phyloP scores from a whole-genome alignment of 2,329 filamentous ascomycete species.

The Cladosporium phlei region DNA sequence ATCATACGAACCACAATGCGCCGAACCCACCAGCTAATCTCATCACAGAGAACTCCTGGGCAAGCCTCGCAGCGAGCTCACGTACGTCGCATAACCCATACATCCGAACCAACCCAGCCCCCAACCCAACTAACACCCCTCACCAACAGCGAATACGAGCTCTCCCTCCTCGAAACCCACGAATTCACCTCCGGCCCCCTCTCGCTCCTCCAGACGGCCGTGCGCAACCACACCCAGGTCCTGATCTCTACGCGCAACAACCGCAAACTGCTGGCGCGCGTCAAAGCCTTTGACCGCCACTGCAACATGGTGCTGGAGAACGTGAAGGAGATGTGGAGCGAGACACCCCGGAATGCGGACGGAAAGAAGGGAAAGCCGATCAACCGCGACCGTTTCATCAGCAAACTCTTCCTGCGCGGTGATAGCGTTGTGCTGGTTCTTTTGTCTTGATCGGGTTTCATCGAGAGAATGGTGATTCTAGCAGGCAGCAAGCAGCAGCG shows the following conservation, averaged over 20 bases:
- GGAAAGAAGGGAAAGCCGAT: slow-evolving; percentile 86
- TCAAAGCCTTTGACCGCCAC: slow-evolving; percentile 97
- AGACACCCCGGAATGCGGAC: slow-evolving; percentile 74
- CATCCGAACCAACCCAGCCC: slow-evolving; percentile 12
- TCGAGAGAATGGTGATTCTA: no score
- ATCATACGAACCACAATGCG: neutral
- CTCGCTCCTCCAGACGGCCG: slow-evolving; percentile 93
- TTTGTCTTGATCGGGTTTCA: slow-evolving; percentile 37
- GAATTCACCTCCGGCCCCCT: slow-evolving; percentile 76
- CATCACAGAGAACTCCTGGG: slow-evolving; percentile 70
- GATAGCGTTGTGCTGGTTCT: slow-evolving; percentile 85
- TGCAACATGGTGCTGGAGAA: slow-evolving; percentile 99
- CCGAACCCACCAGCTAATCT: slow-evolving; percentile 22
- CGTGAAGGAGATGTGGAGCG: slow-evolving; percentile 99
- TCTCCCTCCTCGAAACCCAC: slow-evolving; percentile 73
- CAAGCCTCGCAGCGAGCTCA: slow-evolving; percentile 86
- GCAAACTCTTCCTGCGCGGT: slow-evolving; percentile 91
- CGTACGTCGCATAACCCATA: slow-evolving; percentile 55
- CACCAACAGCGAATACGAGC: slow-evolving; percentile 75
- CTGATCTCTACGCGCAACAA: slow-evolving; percentile 98
- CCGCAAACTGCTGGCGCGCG: slow-evolving; percentile 91
- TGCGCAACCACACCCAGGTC: slow-evolving; percentile 89
- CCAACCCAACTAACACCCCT: slow-evolving; percentile 20
- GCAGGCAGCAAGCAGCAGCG: neutral
- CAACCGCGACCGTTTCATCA: slow-evolving; percentile 97